A percentile compares a stretch with the other conserved stretches of the same genome.
Evolutionary conservation across 768 basidiomycete species (phyloP).

Genomic region (Mycena alexandri): DNA sequence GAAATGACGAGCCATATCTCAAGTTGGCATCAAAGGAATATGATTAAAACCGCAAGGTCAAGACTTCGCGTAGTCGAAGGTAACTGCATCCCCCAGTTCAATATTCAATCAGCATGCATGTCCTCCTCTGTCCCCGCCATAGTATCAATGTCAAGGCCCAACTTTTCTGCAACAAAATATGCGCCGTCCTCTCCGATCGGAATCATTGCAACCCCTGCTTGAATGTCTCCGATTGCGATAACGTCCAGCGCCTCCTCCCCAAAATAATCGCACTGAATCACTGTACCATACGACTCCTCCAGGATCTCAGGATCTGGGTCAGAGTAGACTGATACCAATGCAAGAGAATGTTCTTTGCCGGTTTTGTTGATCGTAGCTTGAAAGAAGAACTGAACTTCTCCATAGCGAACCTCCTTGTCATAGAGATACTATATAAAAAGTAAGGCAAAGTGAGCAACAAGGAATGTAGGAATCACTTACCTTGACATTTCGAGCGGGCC

Average conservation of each 20-base stretch:
- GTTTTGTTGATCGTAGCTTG: no score
- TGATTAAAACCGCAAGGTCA: no score
- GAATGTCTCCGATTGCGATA: constrained; percentile 30
- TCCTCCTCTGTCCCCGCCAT: no score
- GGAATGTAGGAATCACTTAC: not conserved
- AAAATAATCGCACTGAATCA: no score
- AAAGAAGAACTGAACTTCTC: no score
- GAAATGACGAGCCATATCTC: constrained; percentile 15
- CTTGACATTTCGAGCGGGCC: constrained; percentile 24
- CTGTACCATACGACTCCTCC: constrained; percentile 23
- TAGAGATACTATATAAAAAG: constrained; percentile 25
- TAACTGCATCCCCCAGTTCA: no score
- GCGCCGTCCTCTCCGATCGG: constrained; percentile 8
- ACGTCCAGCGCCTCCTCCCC: constrained; percentile 28
- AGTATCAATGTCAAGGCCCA: no score
- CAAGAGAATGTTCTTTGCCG: constrained; percentile 4
- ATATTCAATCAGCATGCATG: no score
- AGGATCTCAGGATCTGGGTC: constrained; percentile 24
- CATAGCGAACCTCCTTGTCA: no score
- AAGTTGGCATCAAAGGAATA: constrained; percentile 4
- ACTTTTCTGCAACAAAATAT: no score
- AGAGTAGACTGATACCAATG: constrained; percentile 25
- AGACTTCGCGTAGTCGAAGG: no score
- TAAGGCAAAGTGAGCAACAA: not conserved
- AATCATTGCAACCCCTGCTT: constrained; percentile 33